Percentiles rank a stretch among this genome's conserved stretches.
phyloP scores from a whole-genome alignment of 164 flowering plant genomes.

The Kingdonia uniflora region DNA sequence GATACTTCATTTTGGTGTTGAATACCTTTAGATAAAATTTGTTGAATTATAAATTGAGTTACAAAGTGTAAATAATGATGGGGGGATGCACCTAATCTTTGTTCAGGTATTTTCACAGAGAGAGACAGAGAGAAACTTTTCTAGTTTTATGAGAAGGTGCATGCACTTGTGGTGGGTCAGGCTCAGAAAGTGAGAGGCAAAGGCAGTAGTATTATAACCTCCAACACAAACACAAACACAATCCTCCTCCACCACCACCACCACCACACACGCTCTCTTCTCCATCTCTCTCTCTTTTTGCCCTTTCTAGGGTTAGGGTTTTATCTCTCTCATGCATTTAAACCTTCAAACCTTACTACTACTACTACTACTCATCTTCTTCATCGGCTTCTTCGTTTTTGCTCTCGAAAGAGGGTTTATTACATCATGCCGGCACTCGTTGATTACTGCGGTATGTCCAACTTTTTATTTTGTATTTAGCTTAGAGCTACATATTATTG shows the following conservation, averaged over 20 bases:
- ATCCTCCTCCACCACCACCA: no score
- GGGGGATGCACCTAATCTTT: no score
- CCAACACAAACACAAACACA: no score
- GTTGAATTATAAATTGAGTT: background rate
- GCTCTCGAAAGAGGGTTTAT: constrained; percentile 10
- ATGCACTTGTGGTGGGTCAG: no score
- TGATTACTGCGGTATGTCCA: constrained; percentile 20
- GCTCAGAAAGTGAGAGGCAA: no score
- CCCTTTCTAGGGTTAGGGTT: constrained; percentile 8
- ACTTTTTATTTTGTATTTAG: background rate
- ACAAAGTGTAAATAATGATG: background rate
- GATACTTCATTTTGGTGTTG: no score
- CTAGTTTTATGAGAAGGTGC: no score
- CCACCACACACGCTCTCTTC: background rate
- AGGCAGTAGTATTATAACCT: no score
- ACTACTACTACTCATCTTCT: background rate
- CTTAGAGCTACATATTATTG: no score
- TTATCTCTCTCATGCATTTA: constrained; percentile 18
- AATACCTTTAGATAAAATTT: no score
- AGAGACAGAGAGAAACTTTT: no score
- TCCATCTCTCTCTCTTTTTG: constrained; percentile 6
- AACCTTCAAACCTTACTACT: background rate
- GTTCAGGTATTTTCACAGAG: no score
- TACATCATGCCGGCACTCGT: constrained; percentile 26
- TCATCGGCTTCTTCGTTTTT: constrained; percentile 4